Evolutionary conservation across 352 stramenopile species (phyloP).

Genomic region (Phytophthora lateralis): DNA sequence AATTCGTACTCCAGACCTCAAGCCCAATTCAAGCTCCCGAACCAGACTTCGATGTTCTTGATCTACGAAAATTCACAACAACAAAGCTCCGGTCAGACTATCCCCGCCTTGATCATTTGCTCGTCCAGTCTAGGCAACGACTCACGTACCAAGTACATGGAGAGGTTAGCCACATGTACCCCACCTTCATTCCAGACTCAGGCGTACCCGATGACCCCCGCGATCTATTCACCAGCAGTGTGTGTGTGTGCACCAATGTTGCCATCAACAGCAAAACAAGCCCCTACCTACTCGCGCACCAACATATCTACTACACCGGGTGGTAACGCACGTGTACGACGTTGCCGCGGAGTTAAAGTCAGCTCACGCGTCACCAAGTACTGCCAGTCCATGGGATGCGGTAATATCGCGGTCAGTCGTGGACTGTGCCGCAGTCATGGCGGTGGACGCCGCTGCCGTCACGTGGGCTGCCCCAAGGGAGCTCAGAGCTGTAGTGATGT

Average conservation of each 20-base stretch:
- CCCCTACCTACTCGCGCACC: background rate
- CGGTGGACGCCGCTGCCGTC: conserved; percentile 64
- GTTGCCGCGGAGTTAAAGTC: conserved; percentile 36
- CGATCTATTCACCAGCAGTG: background rate
- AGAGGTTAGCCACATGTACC: background rate
- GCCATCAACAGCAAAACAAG: background rate
- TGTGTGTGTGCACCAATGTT: background rate
- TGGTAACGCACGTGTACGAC: conserved; percentile 16
- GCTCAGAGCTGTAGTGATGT: conserved; percentile 58
- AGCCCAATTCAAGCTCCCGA: background rate
- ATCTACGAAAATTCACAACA: conserved; percentile 1
- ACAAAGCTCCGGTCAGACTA: conserved; percentile 2
- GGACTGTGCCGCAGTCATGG: conserved; percentile 66
- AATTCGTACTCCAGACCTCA: conserved; percentile 24
- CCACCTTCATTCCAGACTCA: background rate
- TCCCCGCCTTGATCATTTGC: background rate
- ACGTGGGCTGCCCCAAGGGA: conserved; percentile 50
- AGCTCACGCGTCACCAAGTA: conserved; percentile 47
- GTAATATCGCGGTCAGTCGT: conserved; percentile 65
- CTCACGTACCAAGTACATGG: background rate
- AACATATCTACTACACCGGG: conserved; percentile 5
- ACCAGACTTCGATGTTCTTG: background rate
- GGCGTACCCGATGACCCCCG: background rate
- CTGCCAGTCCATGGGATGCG: conserved; percentile 60
- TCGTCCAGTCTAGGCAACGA: background rate